A percentile compares a stretch with the other conserved stretches of the same genome.
Evolutionary conservation across 352 stramenopile genomes (phyloP).

Genomic region (Globisporangium mamillatum): DNA sequence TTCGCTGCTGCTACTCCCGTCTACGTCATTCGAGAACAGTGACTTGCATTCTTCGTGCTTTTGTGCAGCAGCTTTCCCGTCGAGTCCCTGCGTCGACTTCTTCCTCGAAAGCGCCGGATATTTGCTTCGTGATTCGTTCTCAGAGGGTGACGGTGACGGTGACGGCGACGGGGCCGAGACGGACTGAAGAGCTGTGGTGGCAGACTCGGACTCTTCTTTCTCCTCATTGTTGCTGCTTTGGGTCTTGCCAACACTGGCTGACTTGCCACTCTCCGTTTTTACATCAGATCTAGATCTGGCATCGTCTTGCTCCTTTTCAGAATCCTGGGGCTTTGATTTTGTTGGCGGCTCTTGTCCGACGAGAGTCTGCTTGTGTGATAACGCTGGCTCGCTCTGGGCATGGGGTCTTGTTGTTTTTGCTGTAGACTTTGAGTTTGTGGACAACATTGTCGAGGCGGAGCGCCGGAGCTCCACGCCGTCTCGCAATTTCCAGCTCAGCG

Average conservation of each 20-base stretch:
- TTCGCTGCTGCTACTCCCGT: background rate
- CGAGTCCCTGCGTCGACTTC: background rate
- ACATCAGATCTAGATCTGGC: background rate
- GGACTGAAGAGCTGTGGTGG: background rate
- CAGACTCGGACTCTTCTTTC: background rate
- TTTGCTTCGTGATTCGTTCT: constrained; percentile 10
- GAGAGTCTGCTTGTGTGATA: background rate
- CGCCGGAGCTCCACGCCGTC: constrained; percentile 38
- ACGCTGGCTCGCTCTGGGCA: constrained; percentile 14
- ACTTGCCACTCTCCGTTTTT: background rate
- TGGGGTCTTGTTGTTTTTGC: constrained; percentile 3
- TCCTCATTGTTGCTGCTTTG: constrained; percentile 2
- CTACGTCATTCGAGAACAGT: background rate
- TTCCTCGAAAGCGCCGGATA: constrained; percentile 11
- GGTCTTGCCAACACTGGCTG: background rate
- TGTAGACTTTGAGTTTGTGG: background rate
- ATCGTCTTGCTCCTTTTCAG: background rate
- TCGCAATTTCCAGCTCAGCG: constrained; percentile 55
- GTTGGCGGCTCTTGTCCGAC: background rate
- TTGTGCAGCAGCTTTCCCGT: background rate
- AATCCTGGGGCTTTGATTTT: background rate
- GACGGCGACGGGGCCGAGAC: background rate
- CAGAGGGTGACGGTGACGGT: constrained; percentile 8
- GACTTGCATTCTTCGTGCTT: background rate
- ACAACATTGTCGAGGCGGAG: constrained; percentile 12